phyloP scores from a whole-genome alignment of 192 early-diverging fungal species.

The Phlyctochytrium arcticum region DNA sequence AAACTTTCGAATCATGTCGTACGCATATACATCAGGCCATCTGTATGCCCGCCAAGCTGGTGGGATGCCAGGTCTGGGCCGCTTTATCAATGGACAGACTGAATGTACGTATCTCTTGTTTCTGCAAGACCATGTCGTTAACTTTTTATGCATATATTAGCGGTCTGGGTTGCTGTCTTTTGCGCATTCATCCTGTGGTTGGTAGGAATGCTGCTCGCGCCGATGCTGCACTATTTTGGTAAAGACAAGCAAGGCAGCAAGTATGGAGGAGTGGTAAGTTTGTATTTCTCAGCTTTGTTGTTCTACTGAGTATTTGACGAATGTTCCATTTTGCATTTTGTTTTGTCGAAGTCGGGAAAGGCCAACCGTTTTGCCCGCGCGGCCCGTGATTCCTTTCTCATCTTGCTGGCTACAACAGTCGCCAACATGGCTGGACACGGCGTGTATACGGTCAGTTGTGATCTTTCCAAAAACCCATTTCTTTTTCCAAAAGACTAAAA shows the following conservation, averaged over 20 bases:
- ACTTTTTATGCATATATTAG: background rate
- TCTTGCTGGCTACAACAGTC: constrained; percentile 22
- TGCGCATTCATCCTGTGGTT: constrained; percentile 12
- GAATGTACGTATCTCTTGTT: background rate
- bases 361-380: constrained; percentile 23
- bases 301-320: background rate
- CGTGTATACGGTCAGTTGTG: background rate
- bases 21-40: no score
- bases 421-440: constrained; percentile 23
- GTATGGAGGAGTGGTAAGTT: constrained; percentile 2
- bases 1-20: no score
- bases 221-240: background rate
- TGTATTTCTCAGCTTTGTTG: background rate
- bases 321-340: background rate
- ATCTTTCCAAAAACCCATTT: background rate
- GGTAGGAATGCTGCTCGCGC: constrained; percentile 7
- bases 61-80: background rate
- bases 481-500: no score
- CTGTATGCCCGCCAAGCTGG: background rate
- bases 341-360: background rate
- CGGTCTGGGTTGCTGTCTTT: constrained; percentile 17
- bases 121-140: background rate
- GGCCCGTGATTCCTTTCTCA: constrained; percentile 28
- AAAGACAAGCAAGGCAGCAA: background rate
- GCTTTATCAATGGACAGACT: background rate